phyloP scores from a whole-genome alignment of 306 rosid genomes.

The Gastrolobium villosum region DNA sequence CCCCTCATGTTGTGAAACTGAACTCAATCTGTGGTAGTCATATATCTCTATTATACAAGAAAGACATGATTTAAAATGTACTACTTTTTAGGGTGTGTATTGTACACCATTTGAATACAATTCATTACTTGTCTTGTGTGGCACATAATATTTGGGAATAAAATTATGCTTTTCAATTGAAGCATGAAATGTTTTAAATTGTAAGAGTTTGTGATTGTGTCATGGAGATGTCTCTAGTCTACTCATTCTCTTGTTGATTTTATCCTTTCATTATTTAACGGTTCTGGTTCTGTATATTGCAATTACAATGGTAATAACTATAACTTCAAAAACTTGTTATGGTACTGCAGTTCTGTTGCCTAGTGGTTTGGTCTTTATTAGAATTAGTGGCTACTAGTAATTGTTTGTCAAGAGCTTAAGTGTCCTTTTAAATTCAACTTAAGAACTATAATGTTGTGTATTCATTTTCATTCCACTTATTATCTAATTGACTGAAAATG shows the following conservation, averaged over 20 bases:
- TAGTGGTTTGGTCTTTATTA: background rate
- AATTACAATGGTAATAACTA: background rate
- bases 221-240: background rate
- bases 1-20: background rate
- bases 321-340: background rate
- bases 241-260: background rate
- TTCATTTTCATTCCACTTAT: background rate
- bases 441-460: background rate
- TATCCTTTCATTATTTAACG: background rate
- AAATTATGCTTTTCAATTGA: background rate
- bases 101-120: background rate
- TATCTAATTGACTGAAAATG: background rate
- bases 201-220: background rate
- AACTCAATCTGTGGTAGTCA: background rate
- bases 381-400: background rate
- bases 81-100: background rate
- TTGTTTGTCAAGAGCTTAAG: constrained; percentile 1
- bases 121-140: constrained; percentile 4
- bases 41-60: constrained; percentile 3
- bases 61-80: background rate
- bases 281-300: background rate
- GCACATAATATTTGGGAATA: constrained; percentile 13
- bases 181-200: background rate
- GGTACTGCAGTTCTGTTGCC: background rate
- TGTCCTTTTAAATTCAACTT: background rate